Percentiles rank a stretch among this genome's conserved stretches.
phyloP scores from a whole-genome alignment of 306 rosid genomes.

The Myrica gale region DNA sequence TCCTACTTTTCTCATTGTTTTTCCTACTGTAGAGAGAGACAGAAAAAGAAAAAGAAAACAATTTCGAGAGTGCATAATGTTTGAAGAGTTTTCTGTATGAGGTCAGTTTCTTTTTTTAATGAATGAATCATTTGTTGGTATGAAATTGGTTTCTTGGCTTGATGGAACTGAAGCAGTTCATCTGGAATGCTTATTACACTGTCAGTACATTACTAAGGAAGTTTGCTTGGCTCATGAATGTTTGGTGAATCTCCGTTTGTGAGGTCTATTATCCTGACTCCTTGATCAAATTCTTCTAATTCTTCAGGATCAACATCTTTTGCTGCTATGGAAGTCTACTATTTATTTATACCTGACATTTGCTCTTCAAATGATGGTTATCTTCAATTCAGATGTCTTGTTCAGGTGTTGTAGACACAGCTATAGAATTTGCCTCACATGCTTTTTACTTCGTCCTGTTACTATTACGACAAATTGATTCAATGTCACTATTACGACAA shows the following conservation, averaged over 20 bases:
- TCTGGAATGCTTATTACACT: not conserved
- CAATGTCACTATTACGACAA: too few relatives aligned
- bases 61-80: slow-evolving; percentile 58
- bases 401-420: not conserved
- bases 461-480: too few relatives aligned
- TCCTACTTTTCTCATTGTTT: slow-evolving; percentile 45
- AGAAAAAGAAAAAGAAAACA: slow-evolving; percentile 3
- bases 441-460: too few relatives aligned
- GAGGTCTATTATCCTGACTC: too few relatives aligned
- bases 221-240: not conserved
- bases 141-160: slow-evolving; percentile 3
- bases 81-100: slow-evolving; percentile 38
- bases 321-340: not conserved
- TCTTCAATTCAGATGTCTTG: not conserved
- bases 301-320: not conserved
- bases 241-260: too few relatives aligned
- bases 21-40: slow-evolving; percentile 42
- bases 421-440: not conserved
- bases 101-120: slow-evolving; percentile 17
- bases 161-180: slow-evolving; percentile 1
- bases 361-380: not conserved
- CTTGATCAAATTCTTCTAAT: not conserved
- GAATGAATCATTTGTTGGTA: slow-evolving; percentile 35
- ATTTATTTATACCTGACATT: not conserved
- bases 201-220: not conserved